Conservation (phyloP, 169 alveolate species). For the Eimeria falciformis region DNA sequence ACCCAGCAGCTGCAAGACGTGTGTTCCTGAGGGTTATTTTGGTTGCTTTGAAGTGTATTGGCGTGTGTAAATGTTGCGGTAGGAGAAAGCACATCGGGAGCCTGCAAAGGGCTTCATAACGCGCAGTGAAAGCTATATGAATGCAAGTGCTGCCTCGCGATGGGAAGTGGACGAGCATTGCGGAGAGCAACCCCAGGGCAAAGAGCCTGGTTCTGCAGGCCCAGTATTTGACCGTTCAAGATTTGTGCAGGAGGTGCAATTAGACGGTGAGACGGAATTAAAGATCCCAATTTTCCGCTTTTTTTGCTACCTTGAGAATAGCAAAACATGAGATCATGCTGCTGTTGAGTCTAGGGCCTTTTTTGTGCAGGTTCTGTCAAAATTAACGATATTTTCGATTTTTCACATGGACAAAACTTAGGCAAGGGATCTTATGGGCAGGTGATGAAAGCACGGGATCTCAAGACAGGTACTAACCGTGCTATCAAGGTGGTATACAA, state of each 20-base stretch:
- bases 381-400: slow-evolving; percentile 89
- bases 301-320: background rate
- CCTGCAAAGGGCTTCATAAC: slow-evolving; percentile 49
- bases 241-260: slow-evolving; percentile 58
- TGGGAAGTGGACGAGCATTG: slow-evolving; percentile 69
- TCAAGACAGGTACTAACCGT: slow-evolving; percentile 88
- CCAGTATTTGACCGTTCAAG: slow-evolving; percentile 65
- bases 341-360: no score
- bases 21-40: no score
- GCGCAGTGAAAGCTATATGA: slow-evolving; percentile 69
- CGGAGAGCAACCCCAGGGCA: slow-evolving; percentile 1
- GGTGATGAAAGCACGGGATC: slow-evolving; percentile 91
- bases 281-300: background rate
- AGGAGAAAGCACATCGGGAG: slow-evolving; percentile 26
- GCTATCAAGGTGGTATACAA: slow-evolving; percentile 92
- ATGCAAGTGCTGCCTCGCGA: slow-evolving; percentile 67
- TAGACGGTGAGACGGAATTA: slow-evolving; percentile 36
- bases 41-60: no score
- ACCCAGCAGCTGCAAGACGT: no score
- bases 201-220: slow-evolving; percentile 21
- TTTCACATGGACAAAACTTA: slow-evolving; percentile 84
- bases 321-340: no score
- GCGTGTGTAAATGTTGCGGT: no score
- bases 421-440: slow-evolving; percentile 94
- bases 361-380: slow-evolving; percentile 81